Conservation (phyloP, 2,329 filamentous ascomycete genomes). For the Diaporthe destruens region DNA sequence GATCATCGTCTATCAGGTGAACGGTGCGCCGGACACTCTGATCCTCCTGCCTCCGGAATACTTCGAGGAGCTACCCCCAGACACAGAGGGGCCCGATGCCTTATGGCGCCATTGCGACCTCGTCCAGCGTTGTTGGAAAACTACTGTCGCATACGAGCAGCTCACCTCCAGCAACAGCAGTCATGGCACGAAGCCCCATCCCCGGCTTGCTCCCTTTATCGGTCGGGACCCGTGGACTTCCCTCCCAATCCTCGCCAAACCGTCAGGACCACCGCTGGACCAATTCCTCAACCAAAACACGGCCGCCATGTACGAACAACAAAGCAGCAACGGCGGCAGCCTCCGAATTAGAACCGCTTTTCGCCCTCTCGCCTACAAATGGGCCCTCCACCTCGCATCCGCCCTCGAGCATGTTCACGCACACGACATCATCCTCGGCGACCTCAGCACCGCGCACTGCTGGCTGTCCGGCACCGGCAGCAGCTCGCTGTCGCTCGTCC, state of each 20-base stretch:
- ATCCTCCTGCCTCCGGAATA: not conserved
- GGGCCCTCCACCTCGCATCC: slow-evolving; percentile 12
- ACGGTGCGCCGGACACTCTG: not conserved
- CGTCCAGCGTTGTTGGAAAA: not conserved
- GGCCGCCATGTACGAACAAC: not conserved
- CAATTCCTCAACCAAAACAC: not conserved
- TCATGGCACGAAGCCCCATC: not conserved
- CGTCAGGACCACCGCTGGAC: not conserved
- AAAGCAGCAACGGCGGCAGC: not conserved
- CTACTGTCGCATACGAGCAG: slow-evolving; percentile 10
- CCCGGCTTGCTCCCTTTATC: not conserved
- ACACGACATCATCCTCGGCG: slow-evolving; percentile 3
- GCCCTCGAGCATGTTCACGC: not conserved
- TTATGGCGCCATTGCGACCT: not conserved
- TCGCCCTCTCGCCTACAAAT: slow-evolving; percentile 1
- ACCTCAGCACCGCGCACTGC: not conserved
- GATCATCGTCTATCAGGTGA: not conserved
- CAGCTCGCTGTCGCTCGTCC: not conserved
- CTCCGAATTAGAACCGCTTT: not conserved
- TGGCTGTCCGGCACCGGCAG: not conserved
- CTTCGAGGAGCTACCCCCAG: not conserved
- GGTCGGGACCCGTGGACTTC: not conserved
- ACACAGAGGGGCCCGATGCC: not conserved
- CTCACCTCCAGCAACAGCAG: not conserved
- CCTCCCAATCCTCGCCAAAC: not conserved